Base-by-base conservation (phyloP, 345 rosid genomes). In the Aethionema arabicum region DNA sequence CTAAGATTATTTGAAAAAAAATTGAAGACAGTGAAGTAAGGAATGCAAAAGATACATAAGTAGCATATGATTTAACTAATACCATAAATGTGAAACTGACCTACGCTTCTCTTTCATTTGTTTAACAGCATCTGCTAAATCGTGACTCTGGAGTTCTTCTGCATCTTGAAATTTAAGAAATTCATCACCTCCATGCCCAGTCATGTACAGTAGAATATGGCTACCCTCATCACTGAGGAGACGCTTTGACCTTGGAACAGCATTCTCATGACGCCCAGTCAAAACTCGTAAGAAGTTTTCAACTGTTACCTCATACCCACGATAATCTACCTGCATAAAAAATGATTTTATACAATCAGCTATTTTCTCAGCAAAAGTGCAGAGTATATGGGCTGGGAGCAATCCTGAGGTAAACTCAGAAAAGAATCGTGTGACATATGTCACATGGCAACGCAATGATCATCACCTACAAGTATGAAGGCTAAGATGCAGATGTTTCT, bases 211-310 rank as follows among this genome's bases (percentile, higher is more conserved):
- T 74, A 93, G 87, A 72, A 93, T 86, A 76, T 90, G 99, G 71
- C 97, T 93, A 76, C 97, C 97, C 78, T 93, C 96, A 49, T 93
- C 99, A 75, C 99, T 93, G 70, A 93, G 72, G 35, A 93, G 96
- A 52, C 95, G 97, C 82, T 93, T 90, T 55, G 99, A 90, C 76
- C 99, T 86, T 72, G 99, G 99, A 81, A 93, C 97, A 72, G 97
- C 84, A 79, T 77, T 59, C 67, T 77, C 89, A 53, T 93, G 95
- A 52, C 91, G 95, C 50, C 97, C 99, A 51, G 95, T 93, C 74
- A 93, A 78, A 70, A 93, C 89, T 44, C 97, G 93, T 61, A 93
- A 65, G 58, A 93, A 90, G 43, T 87, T 90, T 72, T 93, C 97
- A 53, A 83, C 92, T 1, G 89, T 93, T 51, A 93, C 99, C 81